A percentile compares a stretch with the other conserved stretches of the same genome.
Conservation (phyloP, 78 protist genomes). For the Salpingoeca rosetta region DNA sequence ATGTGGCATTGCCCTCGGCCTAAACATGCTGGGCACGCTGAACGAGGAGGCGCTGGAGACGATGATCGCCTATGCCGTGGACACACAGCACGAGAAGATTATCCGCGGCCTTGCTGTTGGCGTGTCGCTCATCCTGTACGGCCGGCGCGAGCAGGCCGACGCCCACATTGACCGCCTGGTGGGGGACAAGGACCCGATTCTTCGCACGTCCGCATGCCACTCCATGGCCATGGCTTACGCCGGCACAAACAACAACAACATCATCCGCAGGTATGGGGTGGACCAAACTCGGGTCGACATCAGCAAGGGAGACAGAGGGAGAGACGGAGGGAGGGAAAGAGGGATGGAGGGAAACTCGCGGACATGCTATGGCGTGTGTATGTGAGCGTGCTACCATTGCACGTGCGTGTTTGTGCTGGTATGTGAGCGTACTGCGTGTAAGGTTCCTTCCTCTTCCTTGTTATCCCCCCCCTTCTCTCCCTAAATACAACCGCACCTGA, state of each 20-base stretch:
- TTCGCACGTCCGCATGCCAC: conserved; percentile 86
- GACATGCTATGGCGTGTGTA: no score
- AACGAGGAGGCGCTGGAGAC: conserved; percentile 52
- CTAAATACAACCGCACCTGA: no score
- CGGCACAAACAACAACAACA: conserved; percentile 50
- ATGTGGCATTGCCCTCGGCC: conserved; percentile 92
- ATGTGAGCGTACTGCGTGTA: no score
- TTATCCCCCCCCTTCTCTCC: no score
- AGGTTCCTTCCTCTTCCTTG: no score
- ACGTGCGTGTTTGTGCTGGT: no score
- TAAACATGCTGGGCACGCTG: conserved; percentile 86
- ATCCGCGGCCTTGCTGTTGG: conserved; percentile 82
- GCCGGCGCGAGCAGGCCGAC: conserved; percentile 77
- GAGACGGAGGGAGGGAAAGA: no score
- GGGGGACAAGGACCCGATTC: conserved; percentile 55
- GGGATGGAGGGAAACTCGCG: no score
- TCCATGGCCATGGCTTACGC: conserved; percentile 88
- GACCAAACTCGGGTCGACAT: no score
- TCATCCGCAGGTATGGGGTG: background rate
- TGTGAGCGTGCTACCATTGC: no score
- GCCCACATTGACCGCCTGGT: conserved; percentile 65
- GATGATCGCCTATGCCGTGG: conserved; percentile 85
- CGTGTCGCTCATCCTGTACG: conserved; percentile 75
- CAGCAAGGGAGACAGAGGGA: no score
- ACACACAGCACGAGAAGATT: conserved; percentile 96